A percentile compares a stretch with the other conserved stretches of the same genome.
Conservation (phyloP, 2,329 filamentous ascomycete genomes). For the Fusarium subtropicale region DNA sequence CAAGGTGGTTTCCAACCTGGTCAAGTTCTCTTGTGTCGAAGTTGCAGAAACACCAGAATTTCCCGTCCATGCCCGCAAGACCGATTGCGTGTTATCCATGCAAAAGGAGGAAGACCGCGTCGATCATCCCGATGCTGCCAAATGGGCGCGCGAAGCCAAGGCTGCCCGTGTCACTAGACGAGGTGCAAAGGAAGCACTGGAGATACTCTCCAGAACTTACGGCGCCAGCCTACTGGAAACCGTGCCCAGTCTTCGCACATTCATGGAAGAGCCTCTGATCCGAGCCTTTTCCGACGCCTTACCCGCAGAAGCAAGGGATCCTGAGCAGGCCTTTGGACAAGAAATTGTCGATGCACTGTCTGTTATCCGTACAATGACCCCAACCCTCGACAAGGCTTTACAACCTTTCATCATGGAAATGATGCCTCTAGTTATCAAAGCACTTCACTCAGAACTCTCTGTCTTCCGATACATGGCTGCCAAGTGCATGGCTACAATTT, state of each 20-base stretch:
- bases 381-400: conserved; percentile 82
- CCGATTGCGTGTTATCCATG: conserved; percentile 86
- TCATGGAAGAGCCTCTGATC: conserved; percentile 85
- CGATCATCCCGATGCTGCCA: conserved; percentile 89
- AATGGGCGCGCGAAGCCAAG: conserved; percentile 89
- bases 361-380: conserved; percentile 89
- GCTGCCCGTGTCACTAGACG: conserved; percentile 90
- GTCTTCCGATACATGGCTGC: conserved; percentile 97
- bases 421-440: conserved; percentile 87
- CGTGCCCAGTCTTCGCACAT: conserved; percentile 81
- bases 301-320: conserved; percentile 77
- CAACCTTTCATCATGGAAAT: conserved; percentile 84
- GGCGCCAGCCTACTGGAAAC: conserved; percentile 81
- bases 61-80: conserved; percentile 81
- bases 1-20: conserved; percentile 94
- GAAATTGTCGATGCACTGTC: conserved; percentile 95
- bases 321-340: conserved; percentile 83
- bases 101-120: conserved; percentile 97
- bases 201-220: conserved; percentile 85
- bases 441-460: conserved; percentile 86
- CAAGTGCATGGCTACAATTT: conserved; percentile 96
- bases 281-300: conserved; percentile 79
- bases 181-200: conserved; percentile 92
- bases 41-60: conserved; percentile 98
- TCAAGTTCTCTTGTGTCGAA: conserved; percentile 98